These are phyloP conservation scores for Sophora flavescens DNA, from an alignment of 306 rosid genomes.

Conservation along the genomic window DNA sequence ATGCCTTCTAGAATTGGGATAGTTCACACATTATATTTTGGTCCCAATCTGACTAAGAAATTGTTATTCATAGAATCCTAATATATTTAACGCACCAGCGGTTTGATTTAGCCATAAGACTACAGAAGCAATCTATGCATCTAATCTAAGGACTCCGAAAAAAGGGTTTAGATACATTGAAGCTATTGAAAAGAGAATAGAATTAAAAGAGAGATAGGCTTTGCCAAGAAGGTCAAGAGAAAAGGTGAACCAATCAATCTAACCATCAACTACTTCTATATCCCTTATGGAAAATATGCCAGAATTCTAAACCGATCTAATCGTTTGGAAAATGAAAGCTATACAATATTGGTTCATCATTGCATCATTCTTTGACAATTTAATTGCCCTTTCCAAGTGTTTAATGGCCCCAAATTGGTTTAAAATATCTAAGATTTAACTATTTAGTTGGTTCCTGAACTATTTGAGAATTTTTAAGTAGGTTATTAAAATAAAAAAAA, in stretches of 20 bases:
- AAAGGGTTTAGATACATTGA: neutral
- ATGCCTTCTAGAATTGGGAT: constrained; percentile 45
- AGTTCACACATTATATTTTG: constrained; percentile 22
- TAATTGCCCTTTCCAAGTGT: constrained; percentile 29
- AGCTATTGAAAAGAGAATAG: constrained; percentile 16
- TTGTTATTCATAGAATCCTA: constrained; percentile 11
- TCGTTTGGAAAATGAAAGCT: neutral
- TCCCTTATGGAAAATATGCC: constrained; percentile 44
- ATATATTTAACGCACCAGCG: constrained; percentile 4
- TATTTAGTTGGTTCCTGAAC: too few relatives aligned
- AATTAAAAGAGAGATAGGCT: neutral
- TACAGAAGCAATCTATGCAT: constrained; percentile 10
- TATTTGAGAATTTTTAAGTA: too few relatives aligned
- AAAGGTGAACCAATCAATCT: constrained; percentile 72
- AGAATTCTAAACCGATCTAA: neutral
- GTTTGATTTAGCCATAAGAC: constrained; percentile 12
- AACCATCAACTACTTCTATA: constrained; percentile 61
- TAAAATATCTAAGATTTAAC: neutral
- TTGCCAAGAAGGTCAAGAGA: constrained; percentile 55
- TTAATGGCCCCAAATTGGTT: neutral
- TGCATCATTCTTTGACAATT: constrained; percentile 51
- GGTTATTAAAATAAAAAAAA: too few relatives aligned
- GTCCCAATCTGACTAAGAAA: constrained; percentile 1
- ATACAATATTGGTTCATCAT: constrained; percentile 12
- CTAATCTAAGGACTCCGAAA: neutral